phyloP scores from a whole-genome alignment of 1,284 basidiomycete genomes.

The Cystobasidiaceae sp. region DNA sequence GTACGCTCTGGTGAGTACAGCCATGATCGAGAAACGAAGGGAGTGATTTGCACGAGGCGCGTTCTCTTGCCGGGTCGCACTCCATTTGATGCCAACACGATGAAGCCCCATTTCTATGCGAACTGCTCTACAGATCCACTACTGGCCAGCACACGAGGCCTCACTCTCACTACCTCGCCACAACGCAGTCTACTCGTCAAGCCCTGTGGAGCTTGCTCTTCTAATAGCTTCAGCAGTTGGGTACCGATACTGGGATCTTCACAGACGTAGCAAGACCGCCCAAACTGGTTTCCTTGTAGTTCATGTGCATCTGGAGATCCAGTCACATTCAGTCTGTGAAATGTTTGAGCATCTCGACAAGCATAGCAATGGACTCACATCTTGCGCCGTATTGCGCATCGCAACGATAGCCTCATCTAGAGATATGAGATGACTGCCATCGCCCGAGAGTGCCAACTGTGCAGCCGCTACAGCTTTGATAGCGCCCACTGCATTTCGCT shows the following conservation, averaged over 20 bases:
- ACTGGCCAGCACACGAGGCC: too few species aligned
- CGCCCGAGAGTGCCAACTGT: slow-evolving; percentile 71
- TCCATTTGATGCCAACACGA: too few species aligned
- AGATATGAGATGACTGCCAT: slow-evolving; percentile 77
- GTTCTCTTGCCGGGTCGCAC: too few species aligned
- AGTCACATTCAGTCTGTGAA: neutral
- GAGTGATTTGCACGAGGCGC: too few species aligned
- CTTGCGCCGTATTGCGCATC: slow-evolving; percentile 75
- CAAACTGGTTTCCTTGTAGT: slow-evolving; percentile 79
- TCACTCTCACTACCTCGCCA: too few species aligned
- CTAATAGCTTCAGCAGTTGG: slow-evolving; percentile 59
- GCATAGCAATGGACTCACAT: slow-evolving; percentile 49
- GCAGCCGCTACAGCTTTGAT: slow-evolving; percentile 56
- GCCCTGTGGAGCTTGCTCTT: too few species aligned
- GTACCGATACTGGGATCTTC: slow-evolving; percentile 66
- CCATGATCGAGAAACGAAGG: too few species aligned
- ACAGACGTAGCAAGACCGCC: slow-evolving; percentile 54
- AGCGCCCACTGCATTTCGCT: slow-evolving; percentile 56
- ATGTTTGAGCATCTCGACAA: neutral
- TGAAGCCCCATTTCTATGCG: too few species aligned
- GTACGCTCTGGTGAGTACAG: too few species aligned
- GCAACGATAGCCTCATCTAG: slow-evolving; percentile 95
- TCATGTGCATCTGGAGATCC: slow-evolving; percentile 69
- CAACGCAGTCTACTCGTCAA: too few species aligned
- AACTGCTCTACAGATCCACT: too few species aligned